A percentile compares a stretch with the other conserved stretches of the same genome.
Evolutionary conservation across 2,329 filamentous ascomycete genomes (phyloP).

Genomic region (Hirsutella minnesotensis): DNA sequence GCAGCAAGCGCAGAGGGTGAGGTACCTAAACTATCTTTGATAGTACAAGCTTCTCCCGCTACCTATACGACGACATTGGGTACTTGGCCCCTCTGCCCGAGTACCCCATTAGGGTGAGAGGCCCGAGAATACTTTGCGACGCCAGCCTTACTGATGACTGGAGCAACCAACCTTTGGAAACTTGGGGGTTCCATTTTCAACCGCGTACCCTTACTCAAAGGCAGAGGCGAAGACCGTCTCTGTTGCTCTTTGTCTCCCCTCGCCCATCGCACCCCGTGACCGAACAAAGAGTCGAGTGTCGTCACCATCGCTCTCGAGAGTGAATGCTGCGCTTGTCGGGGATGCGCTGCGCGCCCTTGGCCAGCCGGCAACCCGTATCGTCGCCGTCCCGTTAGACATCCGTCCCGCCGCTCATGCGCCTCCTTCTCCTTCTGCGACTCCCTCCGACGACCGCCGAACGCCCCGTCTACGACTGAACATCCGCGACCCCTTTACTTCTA

Average conservation of each 20-base stretch:
- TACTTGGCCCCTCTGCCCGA: no score
- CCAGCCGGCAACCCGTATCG: not conserved
- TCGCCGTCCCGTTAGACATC: not conserved
- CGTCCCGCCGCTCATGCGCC: not conserved
- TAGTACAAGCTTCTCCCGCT: no score
- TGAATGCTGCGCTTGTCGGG: not conserved
- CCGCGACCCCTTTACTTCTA: not conserved
- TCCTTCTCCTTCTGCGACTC: not conserved
- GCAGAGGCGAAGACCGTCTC: not conserved
- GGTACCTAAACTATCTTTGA: no score
- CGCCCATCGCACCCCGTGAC: not conserved
- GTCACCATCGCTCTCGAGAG: not conserved
- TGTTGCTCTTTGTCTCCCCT: not conserved
- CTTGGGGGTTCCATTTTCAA: not conserved
- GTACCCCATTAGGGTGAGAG: no score
- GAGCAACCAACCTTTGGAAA: not conserved
- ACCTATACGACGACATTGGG: no score
- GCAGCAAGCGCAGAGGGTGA: no score
- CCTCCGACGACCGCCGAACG: not conserved
- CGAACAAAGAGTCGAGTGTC: not conserved
- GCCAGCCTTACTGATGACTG: not conserved
- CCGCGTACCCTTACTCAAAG: not conserved
- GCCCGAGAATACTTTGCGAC: no score
- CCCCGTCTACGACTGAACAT: not conserved
- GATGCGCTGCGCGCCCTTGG: not conserved